phyloP scores from a whole-genome alignment of 2,329 filamentous ascomycete species.

The Colletotrichum sp. region DNA sequence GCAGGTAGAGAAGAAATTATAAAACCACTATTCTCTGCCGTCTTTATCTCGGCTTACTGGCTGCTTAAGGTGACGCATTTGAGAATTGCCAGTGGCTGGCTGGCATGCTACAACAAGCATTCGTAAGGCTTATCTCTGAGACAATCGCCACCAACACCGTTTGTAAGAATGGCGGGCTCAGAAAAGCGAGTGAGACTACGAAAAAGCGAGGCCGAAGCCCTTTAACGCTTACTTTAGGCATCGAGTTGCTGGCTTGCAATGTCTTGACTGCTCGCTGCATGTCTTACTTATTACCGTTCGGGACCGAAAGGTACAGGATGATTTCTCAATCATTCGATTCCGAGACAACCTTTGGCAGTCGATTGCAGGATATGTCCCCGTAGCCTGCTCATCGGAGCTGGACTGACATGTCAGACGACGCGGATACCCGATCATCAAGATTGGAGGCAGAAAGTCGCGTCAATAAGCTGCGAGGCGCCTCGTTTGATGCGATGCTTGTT shows the following conservation, averaged over 20 bases:
- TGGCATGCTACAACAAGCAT: neutral
- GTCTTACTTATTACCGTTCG: neutral
- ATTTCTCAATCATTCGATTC: neutral
- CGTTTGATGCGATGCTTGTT: neutral
- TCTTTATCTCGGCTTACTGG: neutral
- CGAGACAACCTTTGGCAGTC: neutral
- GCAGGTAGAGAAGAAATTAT: neutral
- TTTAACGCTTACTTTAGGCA: neutral
- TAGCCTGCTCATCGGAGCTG: neutral
- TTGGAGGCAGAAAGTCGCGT: neutral
- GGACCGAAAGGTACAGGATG: neutral
- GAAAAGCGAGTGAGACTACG: neutral
- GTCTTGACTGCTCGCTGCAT: neutral
- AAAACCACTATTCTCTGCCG: too few relatives aligned
- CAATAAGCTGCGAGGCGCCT: rapidly evolving
- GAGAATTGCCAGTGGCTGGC: neutral
- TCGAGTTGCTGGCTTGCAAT: rapidly evolving
- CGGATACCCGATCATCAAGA: neutral
- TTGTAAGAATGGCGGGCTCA: neutral
- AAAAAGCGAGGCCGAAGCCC: neutral
- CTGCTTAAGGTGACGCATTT: neutral
- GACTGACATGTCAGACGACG: neutral
- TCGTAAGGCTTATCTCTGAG: neutral
- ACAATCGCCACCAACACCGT: neutral
- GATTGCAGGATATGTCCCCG: neutral